Percentiles rank a stretch among this genome's conserved stretches.
Evolutionary conservation across 2,329 filamentous ascomycete genomes (phyloP).

Genomic region (Thielaviopsis ethacetica): DNA sequence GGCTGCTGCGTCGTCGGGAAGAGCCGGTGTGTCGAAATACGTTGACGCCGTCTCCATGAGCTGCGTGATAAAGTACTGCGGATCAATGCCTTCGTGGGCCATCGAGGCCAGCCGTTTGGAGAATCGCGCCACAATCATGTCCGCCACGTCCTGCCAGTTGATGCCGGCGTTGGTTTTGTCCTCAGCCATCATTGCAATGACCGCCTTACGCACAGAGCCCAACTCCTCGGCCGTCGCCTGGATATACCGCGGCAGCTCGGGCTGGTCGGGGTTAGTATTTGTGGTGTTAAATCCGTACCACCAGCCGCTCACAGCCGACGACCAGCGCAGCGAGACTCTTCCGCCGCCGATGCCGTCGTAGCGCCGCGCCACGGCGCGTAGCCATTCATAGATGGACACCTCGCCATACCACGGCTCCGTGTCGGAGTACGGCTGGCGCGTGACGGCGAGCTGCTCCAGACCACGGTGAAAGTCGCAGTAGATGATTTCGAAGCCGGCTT

Average conservation of each 20-base stretch:
- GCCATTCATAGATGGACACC: slow-evolving; percentile 24
- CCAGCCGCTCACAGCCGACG: slow-evolving; percentile 33
- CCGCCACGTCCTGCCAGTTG: slow-evolving; percentile 52
- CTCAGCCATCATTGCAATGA: slow-evolving; percentile 22
- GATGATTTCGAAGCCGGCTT: slow-evolving; percentile 55
- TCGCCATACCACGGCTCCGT: slow-evolving; percentile 6
- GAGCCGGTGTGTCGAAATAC: slow-evolving; percentile 25
- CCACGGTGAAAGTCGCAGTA: slow-evolving; percentile 42
- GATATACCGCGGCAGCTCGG: slow-evolving; percentile 20
- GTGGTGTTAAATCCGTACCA: slow-evolving; percentile 35
- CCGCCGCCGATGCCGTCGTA: slow-evolving; percentile 29
- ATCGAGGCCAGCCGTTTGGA: slow-evolving; percentile 33
- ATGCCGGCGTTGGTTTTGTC: slow-evolving; percentile 15
- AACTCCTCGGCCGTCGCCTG: slow-evolving; percentile 19
- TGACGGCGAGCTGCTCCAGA: slow-evolving; percentile 22
- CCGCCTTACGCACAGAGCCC: slow-evolving; percentile 24
- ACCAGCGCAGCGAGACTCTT: slow-evolving; percentile 29
- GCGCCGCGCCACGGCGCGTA: slow-evolving; percentile 25
- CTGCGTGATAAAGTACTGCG: slow-evolving; percentile 20
- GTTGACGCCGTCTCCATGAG: slow-evolving; percentile 24
- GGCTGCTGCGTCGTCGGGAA: slow-evolving; percentile 14
- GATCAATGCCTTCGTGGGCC: slow-evolving; percentile 16
- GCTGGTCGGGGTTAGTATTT: slow-evolving; percentile 21
- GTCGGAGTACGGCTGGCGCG: slow-evolving; percentile 17
- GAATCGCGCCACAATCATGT: slow-evolving; percentile 50